Base-by-base conservation (phyloP, 2,329 filamentous ascomycete species). In the Aspergillus carbonarius region DNA sequence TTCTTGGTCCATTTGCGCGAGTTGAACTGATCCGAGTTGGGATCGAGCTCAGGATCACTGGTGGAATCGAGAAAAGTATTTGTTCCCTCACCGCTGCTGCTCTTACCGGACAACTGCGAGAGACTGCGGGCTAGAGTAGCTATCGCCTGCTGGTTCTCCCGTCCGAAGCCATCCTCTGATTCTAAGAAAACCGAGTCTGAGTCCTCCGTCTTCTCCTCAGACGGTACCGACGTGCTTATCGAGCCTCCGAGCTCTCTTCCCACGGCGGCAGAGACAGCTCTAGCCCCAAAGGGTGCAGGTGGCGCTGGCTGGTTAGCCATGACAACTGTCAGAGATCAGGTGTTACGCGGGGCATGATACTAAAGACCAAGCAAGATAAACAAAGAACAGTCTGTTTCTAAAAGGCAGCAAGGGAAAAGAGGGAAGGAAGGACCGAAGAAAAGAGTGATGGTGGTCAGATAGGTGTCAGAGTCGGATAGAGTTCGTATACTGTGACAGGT, bases 1-100 rank as follows among this genome's bases (percentile, higher is more conserved):
- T 78, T 77, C 51, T 74, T 79, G 27, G 77, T 76, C 79, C 79
- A 81, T 60, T 76, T 73, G 17, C 72, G 73, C 4, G 78, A 71
- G 58, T 75, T 76, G 64, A 81, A 81, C 4, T 70, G 61, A 25
- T 70, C 67, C 17, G 75, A 76, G 35, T 69, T 70, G 3, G 79
- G 79, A 57, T 81, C 73, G 4, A 81, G 66, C 42, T 73, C 68
- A 0, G 75, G 72, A 44, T 76, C 68, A 5, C 63, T 61, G 9
- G 70, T 67, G 6, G 70, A 54, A 40, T 74, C 61, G 12, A 75
- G 64, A 52, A 78, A 78, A 1, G 75, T 75, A 54, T 76, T 77
- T 32, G 70, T 59, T 1, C 64, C 67, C 4, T 62, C 60, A 5
- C 37, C 58, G 5, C 46, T n/a, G 35, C 59, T 65, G 32, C 57